Conservation (phyloP, 2,329 filamentous ascomycete species). For the Fusarium clavum region DNA sequence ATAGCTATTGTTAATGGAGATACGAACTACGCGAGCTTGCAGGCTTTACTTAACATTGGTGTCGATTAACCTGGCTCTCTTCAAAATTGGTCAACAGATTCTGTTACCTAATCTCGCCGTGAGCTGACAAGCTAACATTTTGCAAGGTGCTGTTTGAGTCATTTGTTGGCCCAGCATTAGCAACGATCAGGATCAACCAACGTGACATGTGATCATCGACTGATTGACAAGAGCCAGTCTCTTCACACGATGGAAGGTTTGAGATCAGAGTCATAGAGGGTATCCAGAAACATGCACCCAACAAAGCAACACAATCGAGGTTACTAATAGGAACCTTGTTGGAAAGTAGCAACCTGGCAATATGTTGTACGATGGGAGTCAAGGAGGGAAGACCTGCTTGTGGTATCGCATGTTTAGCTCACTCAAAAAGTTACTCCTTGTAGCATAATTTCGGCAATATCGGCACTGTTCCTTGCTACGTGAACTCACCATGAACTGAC, state of each 20-base stretch:
- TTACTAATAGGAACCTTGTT: not conserved
- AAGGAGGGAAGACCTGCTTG: not conserved
- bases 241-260: too few relatives aligned
- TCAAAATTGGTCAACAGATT: too few relatives aligned
- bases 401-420: not conserved
- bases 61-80: too few relatives aligned
- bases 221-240: not conserved
- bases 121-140: rapidly evolving
- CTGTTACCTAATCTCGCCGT: too few relatives aligned
- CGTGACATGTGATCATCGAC: not conserved
- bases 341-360: not conserved
- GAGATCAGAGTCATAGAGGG: not conserved
- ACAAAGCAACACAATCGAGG: not conserved
- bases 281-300: not conserved
- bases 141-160: not conserved
- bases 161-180: not conserved
- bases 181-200: not conserved
- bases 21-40: too few relatives aligned
- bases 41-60: too few relatives aligned
- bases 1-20: not conserved
- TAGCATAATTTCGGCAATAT: not conserved
- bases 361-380: too few relatives aligned
- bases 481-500: not conserved
- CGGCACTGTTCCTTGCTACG: not conserved
- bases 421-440: rapidly evolving